A percentile compares a stretch with the other conserved stretches of the same genome.
Evolutionary conservation across 257 asterid species (phyloP).

Genomic region (Solanum dulcamara): DNA sequence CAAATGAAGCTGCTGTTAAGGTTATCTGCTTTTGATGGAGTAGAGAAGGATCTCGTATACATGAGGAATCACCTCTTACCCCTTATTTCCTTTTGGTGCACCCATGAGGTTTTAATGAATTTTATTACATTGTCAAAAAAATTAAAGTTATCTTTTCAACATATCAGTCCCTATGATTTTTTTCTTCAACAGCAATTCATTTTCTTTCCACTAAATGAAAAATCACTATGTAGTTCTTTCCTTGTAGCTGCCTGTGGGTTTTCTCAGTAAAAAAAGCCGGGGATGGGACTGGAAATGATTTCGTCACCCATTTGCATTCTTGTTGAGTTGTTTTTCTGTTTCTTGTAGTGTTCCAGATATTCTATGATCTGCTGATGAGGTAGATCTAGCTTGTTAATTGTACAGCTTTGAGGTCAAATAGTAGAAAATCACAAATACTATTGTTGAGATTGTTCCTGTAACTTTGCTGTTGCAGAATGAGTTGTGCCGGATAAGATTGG

Average conservation of each 20-base stretch:
- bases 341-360: not conserved
- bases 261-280: not conserved
- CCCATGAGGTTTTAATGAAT: not conserved
- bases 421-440: not conserved
- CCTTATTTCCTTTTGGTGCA: not conserved
- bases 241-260: not conserved
- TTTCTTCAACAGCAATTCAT: not conserved
- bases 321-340: not conserved
- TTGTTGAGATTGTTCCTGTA: not conserved
- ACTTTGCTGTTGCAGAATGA: slow-evolving; percentile 66
- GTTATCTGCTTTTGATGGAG: not conserved
- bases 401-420: not conserved
- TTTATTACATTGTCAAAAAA: not conserved
- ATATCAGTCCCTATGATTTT: not conserved
- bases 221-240: not conserved
- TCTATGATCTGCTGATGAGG: not conserved
- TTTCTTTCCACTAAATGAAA: not conserved
- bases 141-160: not conserved
- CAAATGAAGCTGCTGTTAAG: not conserved
- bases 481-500: slow-evolving; percentile 75
- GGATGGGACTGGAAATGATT: not conserved
- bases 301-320: not conserved
- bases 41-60: not conserved
- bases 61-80: not conserved
- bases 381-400: not conserved